Evolutionary conservation across 2,329 filamentous ascomycete genomes (phyloP).

Genomic region (Trichoderma hamatum): DNA sequence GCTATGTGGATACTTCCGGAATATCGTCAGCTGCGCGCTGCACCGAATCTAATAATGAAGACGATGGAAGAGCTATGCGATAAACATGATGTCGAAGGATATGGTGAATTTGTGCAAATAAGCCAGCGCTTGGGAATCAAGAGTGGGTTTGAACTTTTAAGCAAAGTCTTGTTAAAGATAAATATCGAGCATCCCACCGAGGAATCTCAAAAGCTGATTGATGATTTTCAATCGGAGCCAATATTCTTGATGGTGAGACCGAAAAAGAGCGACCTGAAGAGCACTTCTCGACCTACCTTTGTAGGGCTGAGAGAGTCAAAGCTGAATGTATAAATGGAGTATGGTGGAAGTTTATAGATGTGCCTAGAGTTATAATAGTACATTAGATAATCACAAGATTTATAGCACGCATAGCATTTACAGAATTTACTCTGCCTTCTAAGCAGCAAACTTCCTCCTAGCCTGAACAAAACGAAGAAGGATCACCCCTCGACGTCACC

Average conservation of each 20-base stretch:
- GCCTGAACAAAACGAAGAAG: too few species aligned
- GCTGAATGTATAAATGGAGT: too few species aligned
- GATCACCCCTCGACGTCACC: too few species aligned
- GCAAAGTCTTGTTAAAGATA: neutral
- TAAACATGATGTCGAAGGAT: neutral
- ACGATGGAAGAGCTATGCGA: neutral
- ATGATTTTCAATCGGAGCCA: neutral
- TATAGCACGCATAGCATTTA: too few species aligned
- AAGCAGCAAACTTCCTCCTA: too few species aligned
- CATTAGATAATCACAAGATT: too few species aligned
- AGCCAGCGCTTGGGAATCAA: neutral
- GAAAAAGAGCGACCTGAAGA: neutral
- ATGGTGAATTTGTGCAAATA: neutral
- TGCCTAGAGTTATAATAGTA: too few species aligned
- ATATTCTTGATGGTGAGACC: constrained; percentile 7
- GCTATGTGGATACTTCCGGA: neutral
- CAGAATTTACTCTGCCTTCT: too few species aligned
- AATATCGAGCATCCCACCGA: neutral
- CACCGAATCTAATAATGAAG: neutral
- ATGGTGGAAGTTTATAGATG: too few species aligned
- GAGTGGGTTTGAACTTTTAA: neutral
- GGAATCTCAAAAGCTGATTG: neutral
- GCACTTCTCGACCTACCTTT: neutral
- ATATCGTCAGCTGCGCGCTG: neutral
- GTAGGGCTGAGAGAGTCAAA: neutral